Conservation (phyloP, 2,329 filamentous ascomycete genomes). For the Aulographum hederae region DNA sequence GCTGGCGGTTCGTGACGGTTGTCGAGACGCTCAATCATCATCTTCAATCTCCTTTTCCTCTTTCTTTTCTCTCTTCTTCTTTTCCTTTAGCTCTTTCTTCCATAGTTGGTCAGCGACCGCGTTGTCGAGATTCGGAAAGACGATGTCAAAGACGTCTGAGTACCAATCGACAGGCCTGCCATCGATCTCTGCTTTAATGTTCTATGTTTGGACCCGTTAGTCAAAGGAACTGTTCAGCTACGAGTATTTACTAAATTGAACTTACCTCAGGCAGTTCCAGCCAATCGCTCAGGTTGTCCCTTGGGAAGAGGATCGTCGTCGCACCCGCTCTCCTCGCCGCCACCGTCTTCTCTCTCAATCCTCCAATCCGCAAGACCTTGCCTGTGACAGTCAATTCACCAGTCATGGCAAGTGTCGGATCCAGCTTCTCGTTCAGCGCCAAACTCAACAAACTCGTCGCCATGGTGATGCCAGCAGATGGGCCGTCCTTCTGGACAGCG, state of each 20-base stretch:
- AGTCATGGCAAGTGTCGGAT: conserved; percentile 90
- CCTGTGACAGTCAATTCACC: conserved; percentile 93
- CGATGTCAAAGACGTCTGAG: conserved; percentile 73
- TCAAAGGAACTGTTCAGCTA: conserved; percentile 4
- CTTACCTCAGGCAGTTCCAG: conserved; percentile 87
- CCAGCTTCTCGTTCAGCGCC: conserved; percentile 58
- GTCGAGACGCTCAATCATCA: conserved; percentile 4
- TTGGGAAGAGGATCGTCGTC: conserved; percentile 84
- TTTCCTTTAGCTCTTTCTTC: conserved; percentile 42
- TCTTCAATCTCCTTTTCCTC: conserved; percentile 5
- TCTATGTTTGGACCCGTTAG: conserved; percentile 37
- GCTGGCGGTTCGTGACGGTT: no score
- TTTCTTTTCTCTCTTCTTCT: conserved; percentile 22
- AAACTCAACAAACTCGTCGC: conserved; percentile 79
- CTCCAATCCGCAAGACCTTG: conserved; percentile 88
- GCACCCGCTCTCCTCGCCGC: conserved; percentile 83
- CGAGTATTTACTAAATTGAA: conserved; percentile 10
- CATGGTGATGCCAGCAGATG: conserved; percentile 83
- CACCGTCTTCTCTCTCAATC: conserved; percentile 90
- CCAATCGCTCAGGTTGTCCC: conserved; percentile 95
- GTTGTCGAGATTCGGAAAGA: conserved; percentile 68
- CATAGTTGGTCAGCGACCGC: conserved; percentile 55
- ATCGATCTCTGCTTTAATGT: conserved; percentile 92
- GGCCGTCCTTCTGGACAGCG: conserved; percentile 80
- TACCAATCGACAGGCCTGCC: conserved; percentile 90